Percentiles rank a stretch among this genome's conserved stretches.
Conservation (phyloP, 164 flowering plant species). For the Nelumbo lutea region DNA sequence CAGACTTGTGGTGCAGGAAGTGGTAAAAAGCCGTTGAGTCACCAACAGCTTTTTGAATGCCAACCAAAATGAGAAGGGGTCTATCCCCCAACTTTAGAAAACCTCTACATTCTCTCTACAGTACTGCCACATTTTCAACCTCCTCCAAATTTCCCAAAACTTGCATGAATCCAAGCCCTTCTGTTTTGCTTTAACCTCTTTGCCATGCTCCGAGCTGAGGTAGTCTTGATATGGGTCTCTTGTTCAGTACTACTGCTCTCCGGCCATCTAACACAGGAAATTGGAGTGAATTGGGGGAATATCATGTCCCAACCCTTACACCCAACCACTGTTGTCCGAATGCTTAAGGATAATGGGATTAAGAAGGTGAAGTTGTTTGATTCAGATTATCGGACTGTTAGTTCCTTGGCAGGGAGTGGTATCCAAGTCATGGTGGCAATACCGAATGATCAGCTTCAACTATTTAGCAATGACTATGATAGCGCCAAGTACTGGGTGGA, state of each 20-base stretch:
- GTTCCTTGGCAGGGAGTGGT: constrained; percentile 53
- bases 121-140: too few relatives aligned
- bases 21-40: too few relatives aligned
- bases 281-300: constrained; percentile 92
- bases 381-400: constrained; percentile 51
- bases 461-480: constrained; percentile 26
- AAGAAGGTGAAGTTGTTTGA: constrained; percentile 84
- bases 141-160: too few relatives aligned
- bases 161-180: too few relatives aligned
- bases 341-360: constrained; percentile 76
- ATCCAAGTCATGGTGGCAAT: constrained; percentile 86
- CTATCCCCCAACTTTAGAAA: too few relatives aligned
- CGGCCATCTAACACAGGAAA: constrained; percentile 17
- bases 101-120: too few relatives aligned
- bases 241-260: constrained; percentile 9
- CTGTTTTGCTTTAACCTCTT: too few relatives aligned
- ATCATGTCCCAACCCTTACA: constrained; percentile 47
- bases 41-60: too few relatives aligned
- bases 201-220: constrained; percentile 8
- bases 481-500: constrained; percentile 68
- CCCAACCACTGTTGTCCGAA: constrained; percentile 45
- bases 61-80: too few relatives aligned
- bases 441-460: constrained; percentile 54
- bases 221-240: constrained; percentile 16
- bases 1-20: too few relatives aligned